phyloP scores from a whole-genome alignment of 306 rosid species.

The Abrus precatorius region DNA sequence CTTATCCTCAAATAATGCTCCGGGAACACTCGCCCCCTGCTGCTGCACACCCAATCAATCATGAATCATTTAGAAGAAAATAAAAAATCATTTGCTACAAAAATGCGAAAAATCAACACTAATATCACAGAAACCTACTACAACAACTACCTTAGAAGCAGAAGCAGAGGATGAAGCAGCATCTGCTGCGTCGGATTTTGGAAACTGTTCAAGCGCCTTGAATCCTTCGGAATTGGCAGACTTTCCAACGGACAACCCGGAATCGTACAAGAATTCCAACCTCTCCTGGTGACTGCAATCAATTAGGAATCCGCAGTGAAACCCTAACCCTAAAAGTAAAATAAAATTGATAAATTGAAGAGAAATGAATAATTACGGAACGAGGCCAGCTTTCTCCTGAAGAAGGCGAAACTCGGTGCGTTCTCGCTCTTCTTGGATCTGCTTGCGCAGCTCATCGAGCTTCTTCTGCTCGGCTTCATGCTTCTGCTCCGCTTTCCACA shows the following conservation, averaged over 20 bases:
- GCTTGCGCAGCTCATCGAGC: conserved; percentile 92
- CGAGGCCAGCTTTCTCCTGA: conserved; percentile 95
- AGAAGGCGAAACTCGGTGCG: conserved; percentile 90
- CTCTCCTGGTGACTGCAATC: conserved; percentile 82
- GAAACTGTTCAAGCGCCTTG: conserved; percentile 75
- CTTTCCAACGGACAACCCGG: conserved; percentile 89
- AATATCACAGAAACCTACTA: conserved; percentile 36
- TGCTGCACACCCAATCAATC: conserved; percentile 41
- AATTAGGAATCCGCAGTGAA: background rate
- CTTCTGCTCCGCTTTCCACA: conserved; percentile 99
- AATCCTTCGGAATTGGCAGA: conserved; percentile 71
- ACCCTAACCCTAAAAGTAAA: conserved; percentile 21
- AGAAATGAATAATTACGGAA: conserved; percentile 64
- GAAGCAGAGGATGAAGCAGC: conserved; percentile 65
- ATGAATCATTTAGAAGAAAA: conserved; percentile 4
- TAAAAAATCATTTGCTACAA: background rate
- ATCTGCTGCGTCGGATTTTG: conserved; percentile 59
- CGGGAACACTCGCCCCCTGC: conserved; percentile 65
- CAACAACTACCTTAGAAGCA: conserved; percentile 58
- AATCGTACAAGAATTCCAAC: conserved; percentile 89
- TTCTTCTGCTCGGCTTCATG: conserved; percentile 89
- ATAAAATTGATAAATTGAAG: background rate
- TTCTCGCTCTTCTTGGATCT: conserved; percentile 88
- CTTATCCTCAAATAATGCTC: conserved; percentile 92
- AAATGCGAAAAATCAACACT: background rate